These are phyloP conservation scores for Coniophora puteana DNA, from an alignment of 1,284 basidiomycete species.

Conservation along the genomic window DNA sequence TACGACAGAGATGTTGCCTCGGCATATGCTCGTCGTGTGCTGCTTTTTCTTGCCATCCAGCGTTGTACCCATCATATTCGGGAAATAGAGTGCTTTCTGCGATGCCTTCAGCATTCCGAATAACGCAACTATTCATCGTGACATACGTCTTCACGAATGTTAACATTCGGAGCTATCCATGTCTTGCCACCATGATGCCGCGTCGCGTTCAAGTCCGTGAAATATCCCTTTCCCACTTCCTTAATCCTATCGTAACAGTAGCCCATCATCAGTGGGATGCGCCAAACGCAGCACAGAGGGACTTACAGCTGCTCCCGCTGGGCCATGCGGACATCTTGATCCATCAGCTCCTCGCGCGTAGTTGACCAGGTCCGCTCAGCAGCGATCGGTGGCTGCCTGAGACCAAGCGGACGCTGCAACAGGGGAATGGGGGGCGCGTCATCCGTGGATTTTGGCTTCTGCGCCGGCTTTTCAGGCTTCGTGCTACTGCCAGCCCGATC, in stretches of 20 bases:
- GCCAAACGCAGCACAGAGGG: constrained; percentile 8
- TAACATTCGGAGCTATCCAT: constrained; percentile 87
- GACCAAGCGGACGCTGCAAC: constrained; percentile 70
- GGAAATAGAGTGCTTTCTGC: constrained; percentile 89
- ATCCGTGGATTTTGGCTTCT: constrained; percentile 5
- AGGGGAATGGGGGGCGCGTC: constrained; percentile 41
- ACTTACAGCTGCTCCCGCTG: constrained; percentile 77
- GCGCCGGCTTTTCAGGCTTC: constrained; percentile 9
- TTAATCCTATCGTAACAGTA: constrained; percentile 57
- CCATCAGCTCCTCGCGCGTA: constrained; percentile 65
- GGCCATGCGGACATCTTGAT: constrained; percentile 67
- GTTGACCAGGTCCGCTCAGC: constrained; percentile 61
- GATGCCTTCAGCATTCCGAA: constrained; percentile 8
- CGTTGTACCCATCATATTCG: constrained; percentile 79
- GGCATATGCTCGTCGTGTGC: constrained; percentile 79
- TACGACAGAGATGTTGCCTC: constrained; percentile 76
- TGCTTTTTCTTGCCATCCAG: constrained; percentile 51
- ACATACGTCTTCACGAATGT: constrained; percentile 88
- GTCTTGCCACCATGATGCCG: constrained; percentile 88
- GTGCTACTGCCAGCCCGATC: too few relatives aligned
- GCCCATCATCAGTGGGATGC: constrained; percentile 6
- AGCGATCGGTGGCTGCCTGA: constrained; percentile 64
- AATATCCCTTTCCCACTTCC: constrained; percentile 87
- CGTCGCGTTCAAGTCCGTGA: constrained; percentile 84
- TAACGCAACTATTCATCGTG: not conserved